Percentiles rank a stretch among this genome's conserved stretches.
Evolutionary conservation across 1,139 yeast genomes (phyloP).

Genomic region (Sugiyamaella castrensis): DNA sequence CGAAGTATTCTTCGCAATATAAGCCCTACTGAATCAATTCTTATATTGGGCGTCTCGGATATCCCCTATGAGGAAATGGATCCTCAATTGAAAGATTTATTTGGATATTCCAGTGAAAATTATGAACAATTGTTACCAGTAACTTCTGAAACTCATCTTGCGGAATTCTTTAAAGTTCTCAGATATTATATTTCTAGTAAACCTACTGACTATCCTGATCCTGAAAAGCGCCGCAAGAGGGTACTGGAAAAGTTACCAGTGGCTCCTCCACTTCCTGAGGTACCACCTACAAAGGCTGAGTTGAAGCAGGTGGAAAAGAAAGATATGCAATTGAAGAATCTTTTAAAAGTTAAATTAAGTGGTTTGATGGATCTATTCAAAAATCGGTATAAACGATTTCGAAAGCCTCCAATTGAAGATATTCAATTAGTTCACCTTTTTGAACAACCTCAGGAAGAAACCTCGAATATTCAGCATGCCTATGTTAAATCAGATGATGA

Average conservation of each 20-base stretch:
- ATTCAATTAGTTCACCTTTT: constrained; percentile 68
- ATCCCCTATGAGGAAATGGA: constrained; percentile 40
- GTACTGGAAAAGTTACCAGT: constrained; percentile 44
- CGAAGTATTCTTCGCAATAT: constrained; percentile 66
- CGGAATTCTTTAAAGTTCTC: constrained; percentile 54
- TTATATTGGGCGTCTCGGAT: constrained; percentile 77
- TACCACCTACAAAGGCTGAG: constrained; percentile 28
- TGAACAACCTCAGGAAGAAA: constrained; percentile 22
- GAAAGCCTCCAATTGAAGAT: constrained; percentile 87
- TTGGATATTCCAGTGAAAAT: constrained; percentile 53
- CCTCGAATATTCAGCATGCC: constrained; percentile 34
- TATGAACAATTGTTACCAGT: constrained; percentile 45
- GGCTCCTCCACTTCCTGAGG: constrained; percentile 37
- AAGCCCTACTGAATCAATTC: constrained; percentile 66
- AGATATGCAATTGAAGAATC: constrained; percentile 80
- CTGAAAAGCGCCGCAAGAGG: constrained; percentile 38
- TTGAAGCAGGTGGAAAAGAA: constrained; percentile 57
- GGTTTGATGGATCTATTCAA: constrained; percentile 89
- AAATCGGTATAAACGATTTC: constrained; percentile 80
- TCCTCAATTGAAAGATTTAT: constrained; percentile 43
- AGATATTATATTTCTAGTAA: constrained; percentile 57
- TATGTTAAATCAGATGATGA: constrained; percentile 60
- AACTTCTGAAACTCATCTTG: constrained; percentile 43
- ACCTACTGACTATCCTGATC: constrained; percentile 53
- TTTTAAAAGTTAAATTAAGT: constrained; percentile 78